Evolutionary conservation across 331 rosid species (phyloP), one percentile per base, ranked within the genome.

Genomic region (Rosa hybrid): DNA sequence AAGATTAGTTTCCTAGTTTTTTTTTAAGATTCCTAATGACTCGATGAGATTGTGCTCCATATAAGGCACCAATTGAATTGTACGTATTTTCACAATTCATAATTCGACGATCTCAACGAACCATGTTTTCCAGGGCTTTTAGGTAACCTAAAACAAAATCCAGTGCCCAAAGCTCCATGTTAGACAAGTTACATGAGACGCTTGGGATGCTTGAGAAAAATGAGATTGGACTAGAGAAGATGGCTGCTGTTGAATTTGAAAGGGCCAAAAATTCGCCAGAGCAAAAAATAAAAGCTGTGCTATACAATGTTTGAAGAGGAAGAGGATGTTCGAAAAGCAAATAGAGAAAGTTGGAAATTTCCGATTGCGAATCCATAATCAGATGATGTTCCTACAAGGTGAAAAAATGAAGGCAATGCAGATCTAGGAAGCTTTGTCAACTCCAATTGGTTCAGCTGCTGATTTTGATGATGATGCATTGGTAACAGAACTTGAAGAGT

Each of bases 321-420:
- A 93, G 89, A 90, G 88, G 80, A 78, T 90, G 45, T 93, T 91
- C 44, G 97, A 92, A 87, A 93, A 95, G 69, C 98, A 95, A 86
- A 74, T 95, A 82, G 97, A 95, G 90, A 90, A 87, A 84, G 97
- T 92, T 70, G 62, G 62, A 27, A 95, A 93, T 86, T 95, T 91
- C 86, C 97, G 91, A 84, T 79, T 92, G 93, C 98, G 98, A 17
- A 91, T 95, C 81, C 99, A 92, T 53, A 98, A 92, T 76, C 98
- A 95, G 98, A 92, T 95, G 96, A 92, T 92, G 82, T 68, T 92
- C 96, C 81, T 95, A 74, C 94, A 95, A 89, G 96, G 97, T 70
- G 98, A 98, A 54, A 95, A 95, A 95, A 79, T 10, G 11, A 10
- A 45, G 12, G 12, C 49, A 45, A 9, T 49, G 17, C 17, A 12